Evolutionary conservation across 176 grass and related monocot species (phyloP).

Genomic region (Triticum monococcum): DNA sequence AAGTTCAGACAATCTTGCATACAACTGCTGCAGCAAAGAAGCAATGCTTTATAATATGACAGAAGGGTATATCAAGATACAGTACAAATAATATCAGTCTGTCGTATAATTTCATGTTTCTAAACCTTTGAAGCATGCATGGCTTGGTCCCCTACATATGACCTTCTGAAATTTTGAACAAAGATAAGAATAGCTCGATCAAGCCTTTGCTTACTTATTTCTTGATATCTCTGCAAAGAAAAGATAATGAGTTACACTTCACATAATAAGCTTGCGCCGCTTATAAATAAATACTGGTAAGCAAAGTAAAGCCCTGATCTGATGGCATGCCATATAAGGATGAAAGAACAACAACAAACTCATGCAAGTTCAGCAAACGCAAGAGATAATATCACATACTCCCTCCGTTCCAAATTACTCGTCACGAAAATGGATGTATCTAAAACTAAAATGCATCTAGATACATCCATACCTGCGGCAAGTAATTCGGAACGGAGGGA

Average conservation of each 20-base stretch:
- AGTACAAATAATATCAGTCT: conserved; percentile 8
- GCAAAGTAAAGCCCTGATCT: conserved; percentile 12
- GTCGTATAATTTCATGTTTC: conserved; percentile 4
- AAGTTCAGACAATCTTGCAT: conserved; percentile 95
- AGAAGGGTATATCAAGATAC: conserved; percentile 16
- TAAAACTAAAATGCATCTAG: no score
- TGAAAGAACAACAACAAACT: conserved; percentile 19
- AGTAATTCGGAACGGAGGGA: no score
- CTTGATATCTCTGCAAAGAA: conserved; percentile 82
- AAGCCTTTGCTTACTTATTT: conserved; percentile 93
- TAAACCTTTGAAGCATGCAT: conserved; percentile 91
- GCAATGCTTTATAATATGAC: conserved; percentile 37
- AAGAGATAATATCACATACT: not conserved
- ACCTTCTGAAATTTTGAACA: conserved; percentile 94
- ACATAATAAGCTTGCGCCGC: not conserved
- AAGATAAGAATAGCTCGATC: conserved; percentile 94
- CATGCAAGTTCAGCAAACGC: not conserved
- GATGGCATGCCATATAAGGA: conserved; percentile 5
- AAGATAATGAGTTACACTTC: conserved; percentile 16
- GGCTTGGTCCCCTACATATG: conserved; percentile 95
- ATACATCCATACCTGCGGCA: no score
- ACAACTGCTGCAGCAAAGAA: conserved; percentile 90
- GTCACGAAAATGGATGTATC: no score
- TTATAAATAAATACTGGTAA: conserved; percentile 10
- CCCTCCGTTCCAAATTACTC: no score